Percentiles rank a stretch among this genome's conserved stretches.
These are phyloP conservation scores for Pilobolus umbonatus DNA, from an alignment of 192 early-diverging fungal genomes.

Conservation along the genomic window DNA sequence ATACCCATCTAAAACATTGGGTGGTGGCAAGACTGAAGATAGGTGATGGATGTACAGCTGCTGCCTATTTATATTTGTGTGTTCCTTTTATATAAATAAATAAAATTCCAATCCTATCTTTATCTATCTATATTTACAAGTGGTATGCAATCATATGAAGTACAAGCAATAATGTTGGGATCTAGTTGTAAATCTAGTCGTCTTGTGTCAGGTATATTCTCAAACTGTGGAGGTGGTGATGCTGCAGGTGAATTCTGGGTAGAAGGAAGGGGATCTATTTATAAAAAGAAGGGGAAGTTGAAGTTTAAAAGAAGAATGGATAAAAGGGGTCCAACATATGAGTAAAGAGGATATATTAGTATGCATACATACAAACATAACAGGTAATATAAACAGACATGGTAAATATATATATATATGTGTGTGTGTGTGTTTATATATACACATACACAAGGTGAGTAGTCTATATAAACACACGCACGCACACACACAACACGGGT, in stretches of 20 bases:
- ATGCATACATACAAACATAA: too few species aligned
- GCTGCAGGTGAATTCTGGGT: slow-evolving; percentile 25
- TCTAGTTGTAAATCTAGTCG: slow-evolving; percentile 4
- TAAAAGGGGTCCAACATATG: not conserved
- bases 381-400: not conserved
- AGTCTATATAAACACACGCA: slow-evolving; percentile 2
- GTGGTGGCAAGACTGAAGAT: slow-evolving; percentile 68
- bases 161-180: slow-evolving; percentile 1
- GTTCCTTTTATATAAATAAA: not conserved
- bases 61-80: slow-evolving; percentile 32
- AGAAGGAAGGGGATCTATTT: slow-evolving; percentile 17
- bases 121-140: slow-evolving; percentile 8
- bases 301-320: not conserved
- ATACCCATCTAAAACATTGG: slow-evolving; percentile 72
- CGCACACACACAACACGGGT: too few species aligned
- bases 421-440: not conserved
- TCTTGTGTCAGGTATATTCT: slow-evolving; percentile 6
- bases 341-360: too few species aligned
- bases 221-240: slow-evolving; percentile 16
- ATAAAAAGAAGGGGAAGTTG: not conserved
- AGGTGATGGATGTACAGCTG: slow-evolving; percentile 61
- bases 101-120: not conserved
- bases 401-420: slow-evolving; percentile 1
- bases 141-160: slow-evolving; percentile 21
- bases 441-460: not conserved